Evolutionary conservation across 2,329 filamentous ascomycete genomes (phyloP).

Genomic region (Scedosporium boydii): DNA sequence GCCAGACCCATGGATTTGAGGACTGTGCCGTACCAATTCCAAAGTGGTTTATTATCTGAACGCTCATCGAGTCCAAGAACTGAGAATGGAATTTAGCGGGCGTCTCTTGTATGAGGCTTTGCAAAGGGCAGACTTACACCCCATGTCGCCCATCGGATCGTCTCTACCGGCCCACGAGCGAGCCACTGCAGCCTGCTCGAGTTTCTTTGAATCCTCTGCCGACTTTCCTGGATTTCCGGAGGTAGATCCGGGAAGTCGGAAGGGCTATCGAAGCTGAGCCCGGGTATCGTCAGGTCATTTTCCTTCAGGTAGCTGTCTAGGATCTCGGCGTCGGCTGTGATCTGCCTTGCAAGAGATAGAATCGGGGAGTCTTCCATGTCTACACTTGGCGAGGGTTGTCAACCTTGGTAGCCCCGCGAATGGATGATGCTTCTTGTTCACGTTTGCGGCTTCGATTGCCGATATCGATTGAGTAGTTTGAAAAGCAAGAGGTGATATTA

Average conservation of each 20-base stretch:
- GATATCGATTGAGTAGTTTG: too few relatives aligned
- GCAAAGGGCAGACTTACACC: constrained; percentile 26
- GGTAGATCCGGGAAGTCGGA: constrained; percentile 37
- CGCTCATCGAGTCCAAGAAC: constrained; percentile 40
- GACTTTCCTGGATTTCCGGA: constrained; percentile 32
- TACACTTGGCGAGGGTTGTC: background rate
- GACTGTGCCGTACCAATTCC: constrained; percentile 30
- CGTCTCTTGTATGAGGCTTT: background rate
- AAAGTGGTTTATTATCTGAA: constrained; percentile 41
- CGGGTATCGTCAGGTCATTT: background rate
- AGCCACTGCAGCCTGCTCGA: constrained; percentile 37
- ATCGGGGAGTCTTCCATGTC: background rate
- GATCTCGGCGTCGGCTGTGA: background rate
- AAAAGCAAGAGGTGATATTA: too few relatives aligned
- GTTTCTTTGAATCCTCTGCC: constrained; percentile 37
- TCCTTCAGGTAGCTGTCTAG: background rate
- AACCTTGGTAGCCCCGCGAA: too few relatives aligned
- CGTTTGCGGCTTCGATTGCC: too few relatives aligned
- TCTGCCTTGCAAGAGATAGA: background rate
- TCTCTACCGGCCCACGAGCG: constrained; percentile 39
- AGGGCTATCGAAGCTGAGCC: constrained; percentile 22
- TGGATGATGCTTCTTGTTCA: too few relatives aligned
- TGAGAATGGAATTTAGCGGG: constrained; percentile 13
- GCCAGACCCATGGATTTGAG: background rate
- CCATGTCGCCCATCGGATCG: constrained; percentile 42